Evolutionary conservation across 2,329 filamentous ascomycete genomes (phyloP), one percentile per base, ranked within the genome.

Genomic region (Dactylellina parvicollis): DNA sequence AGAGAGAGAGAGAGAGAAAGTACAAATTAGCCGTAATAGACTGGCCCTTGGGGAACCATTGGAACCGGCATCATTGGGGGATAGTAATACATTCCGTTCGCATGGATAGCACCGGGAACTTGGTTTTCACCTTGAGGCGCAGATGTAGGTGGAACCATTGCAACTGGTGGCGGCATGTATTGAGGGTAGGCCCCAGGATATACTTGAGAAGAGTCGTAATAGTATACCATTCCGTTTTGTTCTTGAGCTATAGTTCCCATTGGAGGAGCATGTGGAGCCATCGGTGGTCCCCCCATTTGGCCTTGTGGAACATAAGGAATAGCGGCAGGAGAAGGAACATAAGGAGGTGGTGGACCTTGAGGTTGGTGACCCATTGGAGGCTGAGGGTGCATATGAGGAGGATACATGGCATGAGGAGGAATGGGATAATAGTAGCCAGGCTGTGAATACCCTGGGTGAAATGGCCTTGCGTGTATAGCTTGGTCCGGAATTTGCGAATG

Each of bases 181-280:
- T 59, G 60, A 42, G 60, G 69, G 75, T 88, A 89, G 86, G 93
- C 92, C 44, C 88, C 88, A 82, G 0, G 85, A 82, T 24, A 87
- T 83, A 50, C 93, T 79, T 92, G 89, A n/a, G 88, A 85, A 5
- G 91, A 86, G 79, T 96, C 91, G 78, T 92, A 93, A 80, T 96
- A 99, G 81, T 96, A 98, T 0, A 96, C 92, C 86, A 96, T 98
- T 74, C 95, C 95, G 77, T 96, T 96, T 75, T 89, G 89, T 82
- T 98, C 94, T 80, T 97, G 93, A 0, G 92, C 92, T 50, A 90
- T 86, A 69, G 50, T 78, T 74, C 72, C 75, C 57, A 66, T 78
- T 75, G 72, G 77, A 61, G 66, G 76, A 54, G 49, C 77, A 22
- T 71, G 75, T 22, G 79, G 76, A 16, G 76, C 75, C 30, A 76